phyloP scores from a whole-genome alignment of 768 basidiomycete species.

The Pleurotus salmoneostramineus region DNA sequence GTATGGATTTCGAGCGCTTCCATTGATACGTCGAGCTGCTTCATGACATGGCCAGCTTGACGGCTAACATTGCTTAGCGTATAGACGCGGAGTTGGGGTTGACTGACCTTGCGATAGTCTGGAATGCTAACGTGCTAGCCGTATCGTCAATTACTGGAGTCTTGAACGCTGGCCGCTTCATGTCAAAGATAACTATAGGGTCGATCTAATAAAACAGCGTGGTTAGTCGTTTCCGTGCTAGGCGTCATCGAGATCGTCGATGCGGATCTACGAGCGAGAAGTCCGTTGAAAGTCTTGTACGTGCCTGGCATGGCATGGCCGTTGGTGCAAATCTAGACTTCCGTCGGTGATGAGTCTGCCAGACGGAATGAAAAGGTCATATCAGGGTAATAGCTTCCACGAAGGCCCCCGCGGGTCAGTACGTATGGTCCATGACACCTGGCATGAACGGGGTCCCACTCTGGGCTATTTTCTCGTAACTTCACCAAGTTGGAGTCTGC shows the following conservation, averaged over 20 bases:
- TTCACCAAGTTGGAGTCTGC: too few species aligned
- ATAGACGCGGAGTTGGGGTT: not conserved
- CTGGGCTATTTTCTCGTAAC: too few species aligned
- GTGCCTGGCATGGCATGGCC: not conserved
- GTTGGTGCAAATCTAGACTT: not conserved
- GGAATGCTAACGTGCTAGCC: not conserved
- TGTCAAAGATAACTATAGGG: not conserved
- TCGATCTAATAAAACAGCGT: not conserved
- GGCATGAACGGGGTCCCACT: too few species aligned
- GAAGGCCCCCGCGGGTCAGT: too few species aligned
- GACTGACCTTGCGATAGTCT: not conserved
- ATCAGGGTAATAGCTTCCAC: too few species aligned
- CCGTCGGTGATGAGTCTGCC: not conserved
- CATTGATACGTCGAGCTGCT: not conserved
- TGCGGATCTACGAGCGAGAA: not conserved
- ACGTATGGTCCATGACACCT: too few species aligned
- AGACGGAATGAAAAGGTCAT: too few species aligned
- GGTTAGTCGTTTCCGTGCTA: not conserved
- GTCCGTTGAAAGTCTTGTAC: not conserved
- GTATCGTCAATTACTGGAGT: not conserved
- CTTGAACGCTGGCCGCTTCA: not conserved
- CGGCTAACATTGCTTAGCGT: not conserved
- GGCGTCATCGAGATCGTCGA: not conserved
- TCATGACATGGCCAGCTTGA: conserved; percentile 4
- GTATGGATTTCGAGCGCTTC: not conserved